Conservation (phyloP, 805 yeast species). For the Komagataella mondaviorum region DNA sequence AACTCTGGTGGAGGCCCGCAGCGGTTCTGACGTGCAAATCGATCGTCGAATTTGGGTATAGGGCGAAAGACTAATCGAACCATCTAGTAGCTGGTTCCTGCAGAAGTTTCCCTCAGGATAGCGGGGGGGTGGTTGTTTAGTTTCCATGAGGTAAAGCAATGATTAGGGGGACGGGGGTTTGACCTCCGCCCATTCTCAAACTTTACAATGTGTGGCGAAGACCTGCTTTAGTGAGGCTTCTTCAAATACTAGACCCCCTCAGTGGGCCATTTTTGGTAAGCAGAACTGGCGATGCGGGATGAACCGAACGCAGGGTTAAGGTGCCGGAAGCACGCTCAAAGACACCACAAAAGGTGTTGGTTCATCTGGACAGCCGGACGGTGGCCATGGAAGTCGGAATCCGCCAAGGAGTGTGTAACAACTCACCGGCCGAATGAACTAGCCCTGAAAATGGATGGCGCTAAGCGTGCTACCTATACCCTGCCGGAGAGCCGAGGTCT, state of each 20-base stretch:
- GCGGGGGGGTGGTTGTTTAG: conserved; percentile 25
- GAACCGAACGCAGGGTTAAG: conserved; percentile 26
- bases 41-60: conserved; percentile 30
- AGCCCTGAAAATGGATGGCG: too few species aligned
- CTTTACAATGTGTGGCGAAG: too few species aligned
- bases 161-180: too few species aligned
- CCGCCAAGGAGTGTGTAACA: too few species aligned
- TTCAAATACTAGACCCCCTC: conserved; percentile 22
- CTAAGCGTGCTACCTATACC: too few species aligned
- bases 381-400: conserved; percentile 39
- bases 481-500: too few species aligned
- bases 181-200: too few species aligned
- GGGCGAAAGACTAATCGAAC: conserved; percentile 30
- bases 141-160: conserved; percentile 24
- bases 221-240: conserved; percentile 3
- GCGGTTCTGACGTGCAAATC: conserved; percentile 32
- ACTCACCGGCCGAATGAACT: too few species aligned
- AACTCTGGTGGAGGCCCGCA: conserved; percentile 31
- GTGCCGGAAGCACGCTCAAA: conserved; percentile 17
- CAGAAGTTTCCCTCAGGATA: conserved; percentile 26
- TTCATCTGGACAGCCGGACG: conserved; percentile 31
- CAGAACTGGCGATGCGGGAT: conserved; percentile 34
- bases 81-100: conserved; percentile 30
- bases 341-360: conserved; percentile 30
- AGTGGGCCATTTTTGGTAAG: conserved; percentile 33